Conservation (phyloP, 257 asterid genomes). For the Anisodus acutangulus region DNA sequence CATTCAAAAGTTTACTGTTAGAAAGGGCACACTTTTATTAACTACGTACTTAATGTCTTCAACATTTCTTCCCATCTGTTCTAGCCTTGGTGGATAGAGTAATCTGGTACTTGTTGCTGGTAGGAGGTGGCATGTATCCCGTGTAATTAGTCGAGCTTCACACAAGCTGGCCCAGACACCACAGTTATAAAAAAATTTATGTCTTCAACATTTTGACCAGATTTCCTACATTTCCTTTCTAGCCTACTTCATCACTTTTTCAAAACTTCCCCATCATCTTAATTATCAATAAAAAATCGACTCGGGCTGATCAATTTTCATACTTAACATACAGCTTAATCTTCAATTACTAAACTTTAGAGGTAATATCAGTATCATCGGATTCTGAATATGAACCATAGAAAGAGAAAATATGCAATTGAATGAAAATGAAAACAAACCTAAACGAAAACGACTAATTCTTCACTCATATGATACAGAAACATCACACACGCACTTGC, state of each 20-base stretch:
- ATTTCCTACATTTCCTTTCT: not conserved
- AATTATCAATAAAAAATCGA: not conserved
- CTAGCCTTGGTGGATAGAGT: not conserved
- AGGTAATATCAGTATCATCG: not conserved
- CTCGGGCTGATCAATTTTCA: not conserved
- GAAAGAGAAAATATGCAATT: too few relatives aligned
- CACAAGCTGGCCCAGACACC: too few relatives aligned
- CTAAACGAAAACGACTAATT: not conserved
- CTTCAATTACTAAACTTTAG: not conserved
- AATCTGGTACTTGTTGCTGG: too few relatives aligned
- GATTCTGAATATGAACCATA: not conserved
- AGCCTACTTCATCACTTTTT: not conserved
- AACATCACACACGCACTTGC: not conserved
- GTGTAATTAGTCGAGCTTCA: too few relatives aligned
- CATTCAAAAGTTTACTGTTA: not conserved
- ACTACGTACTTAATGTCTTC: not conserved
- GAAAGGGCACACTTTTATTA: not conserved
- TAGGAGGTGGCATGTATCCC: too few relatives aligned
- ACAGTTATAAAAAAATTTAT: too few relatives aligned
- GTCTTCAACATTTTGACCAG: not conserved
- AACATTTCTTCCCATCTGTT: not conserved
- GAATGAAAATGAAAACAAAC: not conserved
- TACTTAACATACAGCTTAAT: constrained; percentile 13
- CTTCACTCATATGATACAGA: not conserved
- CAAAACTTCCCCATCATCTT: not conserved